phyloP scores from a whole-genome alignment of 2,329 filamentous ascomycete genomes.

The Arthrobotrys entomopaga region DNA sequence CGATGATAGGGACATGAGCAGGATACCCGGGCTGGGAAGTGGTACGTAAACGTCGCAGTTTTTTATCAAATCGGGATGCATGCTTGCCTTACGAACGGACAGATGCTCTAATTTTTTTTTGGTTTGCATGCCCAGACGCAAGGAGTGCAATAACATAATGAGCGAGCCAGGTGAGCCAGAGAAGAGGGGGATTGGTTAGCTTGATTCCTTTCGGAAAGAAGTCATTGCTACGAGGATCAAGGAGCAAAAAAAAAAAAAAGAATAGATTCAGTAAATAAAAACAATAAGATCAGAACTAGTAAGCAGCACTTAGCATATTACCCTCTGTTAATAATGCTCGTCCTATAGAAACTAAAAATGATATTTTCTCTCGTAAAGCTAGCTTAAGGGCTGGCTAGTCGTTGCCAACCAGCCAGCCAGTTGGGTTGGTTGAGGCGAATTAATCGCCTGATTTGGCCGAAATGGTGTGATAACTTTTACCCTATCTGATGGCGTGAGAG shows the following conservation, averaged over 20 bases:
- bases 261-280: conserved; percentile 6
- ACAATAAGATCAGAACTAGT: no score
- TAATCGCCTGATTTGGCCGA: conserved; percentile 49
- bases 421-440: conserved; percentile 44
- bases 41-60: conserved; percentile 36
- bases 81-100: conserved; percentile 13
- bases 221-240: neutral
- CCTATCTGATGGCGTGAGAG: conserved; percentile 55
- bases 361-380: neutral
- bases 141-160: neutral
- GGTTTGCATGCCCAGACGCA: conserved; percentile 20
- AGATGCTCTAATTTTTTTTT: conserved; percentile 3
- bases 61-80: conserved; percentile 34
- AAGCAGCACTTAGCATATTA: neutral
- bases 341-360: no score
- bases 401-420: conserved; percentile 9
- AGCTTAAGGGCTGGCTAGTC: conserved; percentile 7
- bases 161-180: conserved; percentile 4
- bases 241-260: neutral
- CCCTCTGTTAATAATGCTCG: no score
- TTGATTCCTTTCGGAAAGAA: neutral
- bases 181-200: conserved; percentile 22
- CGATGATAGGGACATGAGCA: conserved; percentile 44
- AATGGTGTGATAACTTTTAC: conserved; percentile 55
- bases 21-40: conserved; percentile 5